phyloP scores from a whole-genome alignment of 495 filamentous ascomycete genomes.

The Entonaema liquescens region DNA sequence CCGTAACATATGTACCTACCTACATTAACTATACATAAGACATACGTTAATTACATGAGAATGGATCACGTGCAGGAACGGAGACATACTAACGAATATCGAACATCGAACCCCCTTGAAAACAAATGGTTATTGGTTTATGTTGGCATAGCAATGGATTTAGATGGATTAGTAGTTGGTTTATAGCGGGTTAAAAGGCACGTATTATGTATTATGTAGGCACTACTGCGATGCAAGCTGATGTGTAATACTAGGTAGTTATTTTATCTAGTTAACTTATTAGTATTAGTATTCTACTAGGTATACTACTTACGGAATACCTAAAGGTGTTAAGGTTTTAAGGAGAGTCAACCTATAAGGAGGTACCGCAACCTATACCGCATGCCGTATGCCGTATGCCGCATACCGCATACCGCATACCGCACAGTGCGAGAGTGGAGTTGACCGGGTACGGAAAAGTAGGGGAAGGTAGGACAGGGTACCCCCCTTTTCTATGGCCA shows the following conservation, averaged over 20 bases:
- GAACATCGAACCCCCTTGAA: slow-evolving; percentile 6
- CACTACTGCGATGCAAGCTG: slow-evolving; percentile 42
- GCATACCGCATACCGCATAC: slow-evolving; percentile 8
- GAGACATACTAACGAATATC: slow-evolving; percentile 12
- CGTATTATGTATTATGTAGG: slow-evolving; percentile 12
- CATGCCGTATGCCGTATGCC: too few relatives aligned
- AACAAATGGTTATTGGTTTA: slow-evolving; percentile 8
- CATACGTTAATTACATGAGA: slow-evolving; percentile 13
- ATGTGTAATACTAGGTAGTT: slow-evolving; percentile 34
- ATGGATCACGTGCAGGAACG: slow-evolving; percentile 34
- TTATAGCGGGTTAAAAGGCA: background rate
- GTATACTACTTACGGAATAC: too few relatives aligned
- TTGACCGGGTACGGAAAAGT: background rate
- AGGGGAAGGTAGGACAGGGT: background rate
- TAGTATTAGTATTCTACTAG: too few relatives aligned
- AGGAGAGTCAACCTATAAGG: background rate
- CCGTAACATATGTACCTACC: background rate
- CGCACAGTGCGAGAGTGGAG: slow-evolving; percentile 31
- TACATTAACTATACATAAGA: background rate
- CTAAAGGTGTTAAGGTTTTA: too few relatives aligned
- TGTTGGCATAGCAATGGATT: slow-evolving; percentile 25
- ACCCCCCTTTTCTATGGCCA: slow-evolving; percentile 4
- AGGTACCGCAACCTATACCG: background rate
- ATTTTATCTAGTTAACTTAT: too few relatives aligned
- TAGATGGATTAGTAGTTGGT: too few relatives aligned